Evolutionary conservation across 2,329 filamentous ascomycete genomes (phyloP).

Genomic region (Aspergillus pseudoterreus): DNA sequence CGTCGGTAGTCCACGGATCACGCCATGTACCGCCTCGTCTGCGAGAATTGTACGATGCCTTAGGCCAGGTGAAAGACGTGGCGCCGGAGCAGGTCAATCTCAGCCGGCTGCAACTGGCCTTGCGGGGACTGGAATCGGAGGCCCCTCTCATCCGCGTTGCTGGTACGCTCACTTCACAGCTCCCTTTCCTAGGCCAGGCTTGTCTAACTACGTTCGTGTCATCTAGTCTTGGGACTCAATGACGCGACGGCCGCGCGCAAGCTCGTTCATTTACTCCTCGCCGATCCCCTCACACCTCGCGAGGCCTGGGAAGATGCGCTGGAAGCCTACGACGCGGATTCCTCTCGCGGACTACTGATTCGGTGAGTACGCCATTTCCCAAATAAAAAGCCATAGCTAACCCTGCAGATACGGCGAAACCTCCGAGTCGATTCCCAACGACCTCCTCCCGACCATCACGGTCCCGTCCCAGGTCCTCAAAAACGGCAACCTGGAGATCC

Average conservation of each 20-base stretch:
- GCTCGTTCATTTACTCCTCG: slow-evolving; percentile 66
- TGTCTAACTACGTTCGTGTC: neutral
- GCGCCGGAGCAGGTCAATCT: slow-evolving; percentile 56
- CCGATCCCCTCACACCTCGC: slow-evolving; percentile 63
- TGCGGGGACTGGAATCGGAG: slow-evolving; percentile 54
- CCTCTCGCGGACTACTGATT: slow-evolving; percentile 59
- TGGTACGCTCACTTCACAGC: slow-evolving; percentile 32
- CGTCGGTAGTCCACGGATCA: slow-evolving; percentile 52
- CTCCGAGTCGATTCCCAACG: slow-evolving; percentile 44
- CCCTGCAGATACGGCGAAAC: slow-evolving; percentile 53
- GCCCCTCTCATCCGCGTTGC: slow-evolving; percentile 55
- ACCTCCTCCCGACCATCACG: slow-evolving; percentile 52
- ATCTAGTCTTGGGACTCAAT: slow-evolving; percentile 48
- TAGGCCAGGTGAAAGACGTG: slow-evolving; percentile 50
- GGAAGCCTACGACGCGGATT: slow-evolving; percentile 44
- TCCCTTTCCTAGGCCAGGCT: neutral
- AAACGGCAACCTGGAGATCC: slow-evolving; percentile 56
- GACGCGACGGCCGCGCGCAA: slow-evolving; percentile 50
- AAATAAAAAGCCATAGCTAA: neutral
- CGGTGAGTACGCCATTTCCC: slow-evolving; percentile 51
- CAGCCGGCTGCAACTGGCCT: slow-evolving; percentile 57
- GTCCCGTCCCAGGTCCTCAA: slow-evolving; percentile 56
- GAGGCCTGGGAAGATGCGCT: slow-evolving; percentile 66
- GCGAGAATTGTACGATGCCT: slow-evolving; percentile 51
- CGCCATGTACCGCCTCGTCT: slow-evolving; percentile 51